Evolutionary conservation across 139 green algal genomes (phyloP), one percentile per base, ranked within the genome.

Genomic region (Prasinococcaceae sp.): DNA sequence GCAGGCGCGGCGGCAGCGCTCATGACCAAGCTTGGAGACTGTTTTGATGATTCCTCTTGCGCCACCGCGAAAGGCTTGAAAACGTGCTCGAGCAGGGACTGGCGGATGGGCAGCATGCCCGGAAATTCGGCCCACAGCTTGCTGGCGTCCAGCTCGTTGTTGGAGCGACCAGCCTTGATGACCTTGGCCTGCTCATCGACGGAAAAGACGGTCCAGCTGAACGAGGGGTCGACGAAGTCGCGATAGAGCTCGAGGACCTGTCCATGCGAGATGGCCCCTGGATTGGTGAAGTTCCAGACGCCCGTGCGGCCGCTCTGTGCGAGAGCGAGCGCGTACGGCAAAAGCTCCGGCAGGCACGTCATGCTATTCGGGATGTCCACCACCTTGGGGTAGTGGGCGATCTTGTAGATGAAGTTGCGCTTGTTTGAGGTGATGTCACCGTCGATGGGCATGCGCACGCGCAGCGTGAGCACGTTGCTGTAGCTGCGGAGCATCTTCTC

Each of bases 341-440:
- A 71, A 44, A 97, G 72, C 78, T 97, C 89, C 19, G 86, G 81
- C 58, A 97, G 74, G 42, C 97, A 84, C 12, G 89, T 97, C 89
- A 97, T 96, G 41, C 78, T 43, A 56, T 4, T 32, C 19, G 19
- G 3, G 4, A 28, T 9, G 4, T 39, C 25, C 20, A 50, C 14
- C 17, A 81, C 80, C 76, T 90, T 90, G 46, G 88, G 75, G 61
- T 93, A 94, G 61, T 89, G 92, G 62, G 94, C 88, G 68, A 97
- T 97, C 73, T 97, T 97, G 30, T 83, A 92, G 75, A 97, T 93
- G 70, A 97, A 97, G 67, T 97, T 97, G 54, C 89, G 74, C 4
- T 79, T 75, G 65, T 95, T 94, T n/a, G n/a, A n/a, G 1, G 47
- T 58, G 1, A 97, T 61, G 71, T 94, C 79, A 12, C 36, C 60